Evolutionary conservation across 352 stramenopile species (phyloP).

Genomic region (Pythium brassicae): DNA sequence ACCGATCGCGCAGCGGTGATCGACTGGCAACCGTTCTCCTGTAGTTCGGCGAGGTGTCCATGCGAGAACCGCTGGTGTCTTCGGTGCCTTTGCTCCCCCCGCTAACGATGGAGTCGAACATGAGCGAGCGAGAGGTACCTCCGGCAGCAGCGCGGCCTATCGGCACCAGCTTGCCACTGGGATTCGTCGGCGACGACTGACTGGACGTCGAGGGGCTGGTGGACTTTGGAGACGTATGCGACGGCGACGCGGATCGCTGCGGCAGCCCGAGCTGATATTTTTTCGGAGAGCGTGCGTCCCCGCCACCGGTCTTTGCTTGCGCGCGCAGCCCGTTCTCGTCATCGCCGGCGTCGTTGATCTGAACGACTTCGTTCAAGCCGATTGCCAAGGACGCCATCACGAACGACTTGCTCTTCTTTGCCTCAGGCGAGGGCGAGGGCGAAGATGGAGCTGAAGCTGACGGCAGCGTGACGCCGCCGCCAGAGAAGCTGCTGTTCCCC

Average conservation of each 20-base stretch:
- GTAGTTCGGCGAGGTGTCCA: neutral
- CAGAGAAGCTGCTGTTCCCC: neutral
- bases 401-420: conserved; percentile 11
- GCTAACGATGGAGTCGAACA: conserved; percentile 11
- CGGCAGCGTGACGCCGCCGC: neutral
- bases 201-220: neutral
- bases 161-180: conserved; percentile 8
- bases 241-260: conserved; percentile 2
- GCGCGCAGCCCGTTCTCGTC: neutral
- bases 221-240: conserved; percentile 2
- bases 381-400: conserved; percentile 10
- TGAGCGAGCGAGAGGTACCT: neutral
- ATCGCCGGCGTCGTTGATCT: neutral
- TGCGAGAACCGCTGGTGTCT: neutral
- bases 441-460: no score
- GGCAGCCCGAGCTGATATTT: conserved; percentile 9
- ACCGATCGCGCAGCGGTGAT: conserved; percentile 3
- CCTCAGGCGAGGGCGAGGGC: neutral
- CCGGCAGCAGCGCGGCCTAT: neutral
- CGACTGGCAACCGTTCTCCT: conserved; percentile 4
- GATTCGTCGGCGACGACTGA: conserved; percentile 1
- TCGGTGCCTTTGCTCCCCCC: neutral
- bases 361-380: conserved; percentile 10
- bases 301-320: neutral
- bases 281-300: conserved; percentile 2